Evolutionary conservation across 2,329 filamentous ascomycete genomes (phyloP).

Genomic region (Cercospora sp.): DNA sequence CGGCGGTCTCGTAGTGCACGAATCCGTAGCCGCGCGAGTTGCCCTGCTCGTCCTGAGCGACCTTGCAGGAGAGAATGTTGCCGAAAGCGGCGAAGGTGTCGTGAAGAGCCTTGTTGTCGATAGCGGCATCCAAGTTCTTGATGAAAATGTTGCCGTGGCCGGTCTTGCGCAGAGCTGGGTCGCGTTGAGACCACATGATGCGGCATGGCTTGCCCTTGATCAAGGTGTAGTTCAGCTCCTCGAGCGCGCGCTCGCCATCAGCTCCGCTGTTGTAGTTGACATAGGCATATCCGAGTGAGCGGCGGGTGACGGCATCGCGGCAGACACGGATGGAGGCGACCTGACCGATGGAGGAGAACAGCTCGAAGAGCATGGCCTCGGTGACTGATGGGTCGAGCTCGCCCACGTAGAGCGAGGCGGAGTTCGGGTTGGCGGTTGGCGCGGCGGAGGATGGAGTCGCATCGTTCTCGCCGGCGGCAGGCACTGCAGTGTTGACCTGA

Average conservation of each 20-base stretch:
- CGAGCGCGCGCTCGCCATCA: conserved; percentile 96
- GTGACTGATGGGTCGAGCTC: conserved; percentile 97
- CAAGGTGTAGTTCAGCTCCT: conserved; percentile 99
- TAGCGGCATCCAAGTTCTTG: conserved; percentile 98
- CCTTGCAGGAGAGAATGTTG: conserved; percentile 99
- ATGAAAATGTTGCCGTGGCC: conserved; percentile 99
- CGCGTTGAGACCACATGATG: conserved; percentile 99
- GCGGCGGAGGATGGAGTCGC: conserved; percentile 69
- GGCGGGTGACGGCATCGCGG: conserved; percentile 96
- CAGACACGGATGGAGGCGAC: conserved; percentile 99
- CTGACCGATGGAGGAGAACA: conserved; percentile 98
- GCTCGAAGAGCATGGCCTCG: conserved; percentile 99
- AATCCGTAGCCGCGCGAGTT: conserved; percentile 99
- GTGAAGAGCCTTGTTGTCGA: conserved; percentile 99
- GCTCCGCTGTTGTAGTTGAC: conserved; percentile 99
- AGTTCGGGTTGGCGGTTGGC: conserved; percentile 75
- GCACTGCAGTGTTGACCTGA: conserved; percentile 71
- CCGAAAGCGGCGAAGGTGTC: conserved; percentile 98
- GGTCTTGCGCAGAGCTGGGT: conserved; percentile 97
- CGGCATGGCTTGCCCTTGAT: conserved; percentile 99
- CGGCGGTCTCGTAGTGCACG: conserved; percentile 98
- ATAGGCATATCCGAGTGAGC: conserved; percentile 98
- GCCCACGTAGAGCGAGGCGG: conserved; percentile 96
- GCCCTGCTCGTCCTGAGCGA: conserved; percentile 93
- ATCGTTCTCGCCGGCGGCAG: conserved; percentile 61